Evolutionary conservation across 73 alveolate genomes (phyloP).

Genomic region (Blepharisma japonicum): DNA sequence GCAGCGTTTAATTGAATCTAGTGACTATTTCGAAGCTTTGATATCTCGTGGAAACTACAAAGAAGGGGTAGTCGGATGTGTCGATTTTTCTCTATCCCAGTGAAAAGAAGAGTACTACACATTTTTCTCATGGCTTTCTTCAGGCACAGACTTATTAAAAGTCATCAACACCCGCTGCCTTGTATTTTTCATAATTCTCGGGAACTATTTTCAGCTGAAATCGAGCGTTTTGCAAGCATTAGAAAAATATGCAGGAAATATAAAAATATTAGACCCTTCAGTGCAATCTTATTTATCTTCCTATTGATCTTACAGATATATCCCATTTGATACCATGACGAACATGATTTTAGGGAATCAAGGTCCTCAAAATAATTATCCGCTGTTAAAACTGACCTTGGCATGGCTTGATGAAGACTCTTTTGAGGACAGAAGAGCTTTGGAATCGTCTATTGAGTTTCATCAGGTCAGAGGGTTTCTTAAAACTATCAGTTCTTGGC

Average conservation of each 20-base stretch:
- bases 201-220: neutral
- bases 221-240: neutral
- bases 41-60: neutral
- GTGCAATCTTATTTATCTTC: neutral
- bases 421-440: neutral
- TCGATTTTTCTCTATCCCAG: neutral
- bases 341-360: neutral
- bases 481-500: neutral
- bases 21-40: neutral
- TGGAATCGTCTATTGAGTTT: neutral
- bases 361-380: neutral
- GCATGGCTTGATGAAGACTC: conserved; percentile 1
- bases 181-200: neutral
- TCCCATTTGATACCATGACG: neutral
- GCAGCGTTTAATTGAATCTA: neutral
- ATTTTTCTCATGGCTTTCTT: neutral
- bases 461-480: neutral
- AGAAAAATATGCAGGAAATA: neutral
- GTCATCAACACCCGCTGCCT: neutral
- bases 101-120: neutral
- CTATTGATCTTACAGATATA: neutral
- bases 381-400: neutral
- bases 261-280: neutral
- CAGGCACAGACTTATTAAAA: neutral
- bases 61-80: neutral